Conservation (phyloP, 2,329 filamentous ascomycete genomes). For the Fusarium zealandicum region DNA sequence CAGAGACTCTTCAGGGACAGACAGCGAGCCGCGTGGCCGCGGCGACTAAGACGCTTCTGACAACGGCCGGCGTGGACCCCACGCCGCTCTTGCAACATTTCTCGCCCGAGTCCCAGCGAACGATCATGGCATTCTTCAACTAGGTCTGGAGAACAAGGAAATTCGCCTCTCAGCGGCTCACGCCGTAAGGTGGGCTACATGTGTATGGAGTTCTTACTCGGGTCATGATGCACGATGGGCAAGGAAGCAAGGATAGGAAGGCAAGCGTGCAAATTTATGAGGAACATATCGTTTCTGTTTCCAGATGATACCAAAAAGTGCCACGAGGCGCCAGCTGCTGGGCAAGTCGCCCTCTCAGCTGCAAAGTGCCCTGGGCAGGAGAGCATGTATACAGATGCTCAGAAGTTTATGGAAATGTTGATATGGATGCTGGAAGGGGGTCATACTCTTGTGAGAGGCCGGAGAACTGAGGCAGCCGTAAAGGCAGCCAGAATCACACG, state of each 20-base stretch:
- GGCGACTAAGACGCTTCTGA: constrained; percentile 79
- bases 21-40: constrained; percentile 78
- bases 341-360: constrained; percentile 17
- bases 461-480: constrained; percentile 3
- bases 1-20: constrained; percentile 86
- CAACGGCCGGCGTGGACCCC: constrained; percentile 76
- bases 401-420: constrained; percentile 20
- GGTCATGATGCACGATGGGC: constrained; percentile 12
- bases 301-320: constrained; percentile 37
- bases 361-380: constrained; percentile 13
- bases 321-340: constrained; percentile 18
- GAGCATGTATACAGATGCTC: constrained; percentile 17
- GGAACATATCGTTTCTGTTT: constrained; percentile 31
- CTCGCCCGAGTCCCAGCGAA: constrained; percentile 79
- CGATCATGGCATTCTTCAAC: constrained; percentile 79
- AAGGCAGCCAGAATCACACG: constrained; percentile 11
- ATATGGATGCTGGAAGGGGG: constrained; percentile 14
- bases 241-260: constrained; percentile 17
- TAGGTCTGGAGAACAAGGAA: constrained; percentile 47
- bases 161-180: constrained; percentile 11
- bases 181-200: constrained; percentile 1
- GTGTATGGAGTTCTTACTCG: constrained; percentile 22
- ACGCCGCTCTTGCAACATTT: constrained; percentile 78
- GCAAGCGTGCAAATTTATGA: constrained; percentile 34
- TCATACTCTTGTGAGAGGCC: constrained; percentile 1